Evolutionary conservation across 2,329 filamentous ascomycete genomes (phyloP), one percentile per base, ranked within the genome.

Genomic region (Colletotrichum tabaci): DNA sequence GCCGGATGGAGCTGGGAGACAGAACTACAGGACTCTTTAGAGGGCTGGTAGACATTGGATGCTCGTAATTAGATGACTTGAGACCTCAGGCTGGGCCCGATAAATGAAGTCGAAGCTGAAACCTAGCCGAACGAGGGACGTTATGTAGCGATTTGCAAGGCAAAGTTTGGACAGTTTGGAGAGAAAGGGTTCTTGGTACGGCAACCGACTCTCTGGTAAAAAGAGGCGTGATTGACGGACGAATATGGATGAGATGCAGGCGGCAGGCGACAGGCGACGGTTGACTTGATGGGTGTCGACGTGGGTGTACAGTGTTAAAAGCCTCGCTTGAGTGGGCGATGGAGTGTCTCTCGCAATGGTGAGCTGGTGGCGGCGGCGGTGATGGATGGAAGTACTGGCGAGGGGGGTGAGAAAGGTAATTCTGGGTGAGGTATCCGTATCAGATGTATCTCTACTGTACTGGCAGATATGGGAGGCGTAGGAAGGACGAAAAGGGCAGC

Each of bases 141-240:
- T 64, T 71, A 64, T 71, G 68, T 65, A 71, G 65, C 65, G 68
- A 71, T 71, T 65, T 71, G 65, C 68, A 71, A 55, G 60, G 53
- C 46, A 64, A 26, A 55, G 52, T 63, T n/a, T 67, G 38, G 52
- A 67, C 57, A 58, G 30, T 35, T 35, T 67, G 65, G 65, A 64
- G 30, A 35, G 30, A 35, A 35, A 9, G 69, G 42, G 55, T 68
- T 64, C 65, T 58, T 69, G 65, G 46, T 42, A 57, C 60, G 65
- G 60, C 60, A 58, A 64, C 69, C 69, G 38, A 53, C 38, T 64
- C 57, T 68, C 53, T 68, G 69, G 69, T 56, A 68, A 71, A 9
- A 69, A 63, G 66, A 71, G 65, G 65, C 58, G 65, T 64, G 60
- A 16, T 40, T 16, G 49, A 35, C 38, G n/a, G 46, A 60, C 61